These are phyloP conservation scores for Plasmodium gonderi DNA, from an alignment of 169 alveolate species.

Conservation along the genomic window DNA sequence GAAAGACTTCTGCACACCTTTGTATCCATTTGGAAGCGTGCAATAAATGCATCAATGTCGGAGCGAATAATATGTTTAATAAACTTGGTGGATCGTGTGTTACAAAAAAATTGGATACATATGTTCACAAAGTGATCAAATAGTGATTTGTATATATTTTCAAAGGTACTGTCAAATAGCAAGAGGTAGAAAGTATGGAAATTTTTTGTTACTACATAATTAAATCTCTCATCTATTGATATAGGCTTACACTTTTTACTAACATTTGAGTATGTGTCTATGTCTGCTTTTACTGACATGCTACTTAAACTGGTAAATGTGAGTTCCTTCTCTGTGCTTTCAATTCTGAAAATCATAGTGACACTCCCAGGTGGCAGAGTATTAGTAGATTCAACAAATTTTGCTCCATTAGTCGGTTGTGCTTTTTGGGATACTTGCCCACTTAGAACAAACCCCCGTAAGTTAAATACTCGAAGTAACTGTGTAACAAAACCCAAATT, in stretches of 20 bases:
- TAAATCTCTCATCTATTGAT: constrained; percentile 23
- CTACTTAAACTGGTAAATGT: background rate
- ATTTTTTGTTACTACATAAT: constrained; percentile 7
- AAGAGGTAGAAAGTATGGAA: constrained; percentile 10
- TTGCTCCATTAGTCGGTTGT: no score
- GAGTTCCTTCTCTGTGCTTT: background rate
- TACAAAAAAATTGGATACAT: background rate
- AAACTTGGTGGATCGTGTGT: background rate
- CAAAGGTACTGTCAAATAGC: constrained; percentile 22
- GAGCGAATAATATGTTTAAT: background rate
- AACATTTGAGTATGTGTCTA: background rate
- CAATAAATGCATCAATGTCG: background rate
- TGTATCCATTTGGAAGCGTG: background rate
- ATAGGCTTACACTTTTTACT: background rate
- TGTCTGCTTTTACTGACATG: background rate
- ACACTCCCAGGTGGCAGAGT: background rate
- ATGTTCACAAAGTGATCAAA: constrained; percentile 12
- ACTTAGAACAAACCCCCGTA: background rate
- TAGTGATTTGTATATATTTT: background rate
- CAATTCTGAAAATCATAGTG: constrained; percentile 11
- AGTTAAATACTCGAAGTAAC: constrained; percentile 4
- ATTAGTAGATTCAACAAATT: no score
- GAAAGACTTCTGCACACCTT: background rate
- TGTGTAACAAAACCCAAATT: constrained; percentile 78
- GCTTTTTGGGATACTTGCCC: no score